These are phyloP conservation scores for Elongisporangium undulatum DNA, from an alignment of 352 stramenopile species.

Conservation along the genomic window DNA sequence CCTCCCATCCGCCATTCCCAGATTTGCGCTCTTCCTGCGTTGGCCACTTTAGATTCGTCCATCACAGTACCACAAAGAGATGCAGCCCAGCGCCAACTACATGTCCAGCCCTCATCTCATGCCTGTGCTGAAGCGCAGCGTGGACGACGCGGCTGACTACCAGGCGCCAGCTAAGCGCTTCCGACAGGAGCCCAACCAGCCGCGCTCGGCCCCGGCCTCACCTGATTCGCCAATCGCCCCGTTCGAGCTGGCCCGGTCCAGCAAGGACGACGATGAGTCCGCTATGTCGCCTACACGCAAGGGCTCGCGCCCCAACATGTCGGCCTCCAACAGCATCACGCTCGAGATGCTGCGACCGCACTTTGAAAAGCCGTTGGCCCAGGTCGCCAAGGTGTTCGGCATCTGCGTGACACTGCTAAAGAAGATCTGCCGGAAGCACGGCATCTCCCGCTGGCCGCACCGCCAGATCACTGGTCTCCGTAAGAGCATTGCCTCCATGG, in stretches of 20 bases:
- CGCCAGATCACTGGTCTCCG: conserved; percentile 84
- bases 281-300: conserved; percentile 18
- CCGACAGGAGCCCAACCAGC: background rate
- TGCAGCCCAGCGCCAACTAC: background rate
- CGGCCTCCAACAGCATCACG: conserved; percentile 74
- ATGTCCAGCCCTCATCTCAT: background rate
- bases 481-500: conserved; percentile 85
- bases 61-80: background rate
- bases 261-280: background rate
- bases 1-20: background rate
- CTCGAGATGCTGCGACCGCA: conserved; percentile 77
- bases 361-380: conserved; percentile 80
- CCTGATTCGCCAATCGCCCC: background rate
- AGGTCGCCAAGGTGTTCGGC: conserved; percentile 70
- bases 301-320: conserved; percentile 51
- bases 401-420: conserved; percentile 86
- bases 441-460: conserved; percentile 78
- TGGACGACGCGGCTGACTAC: background rate
- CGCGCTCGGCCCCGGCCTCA: background rate
- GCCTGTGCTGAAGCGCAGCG: background rate
- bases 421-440: conserved; percentile 81
- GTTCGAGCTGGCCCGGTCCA: background rate
- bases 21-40: background rate
- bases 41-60: background rate
- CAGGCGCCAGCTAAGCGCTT: background rate